phyloP scores from a whole-genome alignment of 345 rosid species.

The Citrus cavaleriei region DNA sequence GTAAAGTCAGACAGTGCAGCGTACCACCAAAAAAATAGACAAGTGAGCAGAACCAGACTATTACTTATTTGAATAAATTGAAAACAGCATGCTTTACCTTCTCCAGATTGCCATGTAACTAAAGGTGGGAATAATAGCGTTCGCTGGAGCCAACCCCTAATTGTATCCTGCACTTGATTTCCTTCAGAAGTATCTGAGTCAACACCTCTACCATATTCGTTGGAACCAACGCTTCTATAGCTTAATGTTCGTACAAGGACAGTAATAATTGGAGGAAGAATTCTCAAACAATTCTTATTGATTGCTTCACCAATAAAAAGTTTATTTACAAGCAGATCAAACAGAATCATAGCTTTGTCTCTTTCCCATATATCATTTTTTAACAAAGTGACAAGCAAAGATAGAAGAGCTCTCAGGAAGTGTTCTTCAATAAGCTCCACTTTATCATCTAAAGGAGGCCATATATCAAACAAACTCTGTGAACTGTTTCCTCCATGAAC shows the following conservation, averaged over 20 bases:
- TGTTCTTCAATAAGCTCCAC: constrained; percentile 61
- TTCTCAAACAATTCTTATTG: constrained; percentile 61
- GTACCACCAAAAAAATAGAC: neutral
- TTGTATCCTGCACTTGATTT: constrained; percentile 37
- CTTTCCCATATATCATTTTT: constrained; percentile 61
- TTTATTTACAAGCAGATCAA: constrained; percentile 56
- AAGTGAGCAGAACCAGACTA: neutral
- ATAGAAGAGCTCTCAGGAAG: constrained; percentile 76
- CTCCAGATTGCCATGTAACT: constrained; percentile 47
- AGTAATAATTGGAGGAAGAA: constrained; percentile 58
- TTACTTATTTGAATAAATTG: neutral
- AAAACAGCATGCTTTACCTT: constrained; percentile 40
- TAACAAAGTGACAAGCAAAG: constrained; percentile 57
- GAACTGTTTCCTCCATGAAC: constrained; percentile 45
- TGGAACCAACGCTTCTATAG: constrained; percentile 26
- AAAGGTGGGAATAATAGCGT: constrained; percentile 70
- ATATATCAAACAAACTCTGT: constrained; percentile 32
- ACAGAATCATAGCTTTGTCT: constrained; percentile 60
- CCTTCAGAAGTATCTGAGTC: constrained; percentile 25
- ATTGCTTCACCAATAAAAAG: constrained; percentile 72
- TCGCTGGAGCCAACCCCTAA: constrained; percentile 71
- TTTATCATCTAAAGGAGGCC: constrained; percentile 41
- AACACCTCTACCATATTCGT: constrained; percentile 23
- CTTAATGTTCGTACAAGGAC: constrained; percentile 49
- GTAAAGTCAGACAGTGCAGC: neutral